Conservation (phyloP, 2,329 filamentous ascomycete genomes). For the Mycosphaerella sp. region DNA sequence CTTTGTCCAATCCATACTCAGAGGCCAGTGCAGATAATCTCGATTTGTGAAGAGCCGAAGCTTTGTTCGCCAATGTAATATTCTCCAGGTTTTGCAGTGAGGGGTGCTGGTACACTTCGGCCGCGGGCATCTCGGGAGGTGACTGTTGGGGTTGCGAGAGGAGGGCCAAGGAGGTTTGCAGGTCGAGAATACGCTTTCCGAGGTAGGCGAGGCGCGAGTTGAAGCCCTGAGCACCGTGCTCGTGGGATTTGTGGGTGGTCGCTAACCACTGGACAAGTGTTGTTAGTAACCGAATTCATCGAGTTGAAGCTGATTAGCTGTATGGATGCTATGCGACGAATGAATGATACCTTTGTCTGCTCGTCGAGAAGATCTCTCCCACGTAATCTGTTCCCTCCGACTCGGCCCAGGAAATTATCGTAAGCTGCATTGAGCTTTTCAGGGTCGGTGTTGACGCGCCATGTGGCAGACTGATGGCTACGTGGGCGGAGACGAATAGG, state of each 20-base stretch:
- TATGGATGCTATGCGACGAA: background rate
- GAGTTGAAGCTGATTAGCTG: background rate
- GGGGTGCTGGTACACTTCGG: constrained; percentile 55
- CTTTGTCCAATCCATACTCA: constrained; percentile 62
- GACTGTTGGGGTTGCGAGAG: constrained; percentile 40
- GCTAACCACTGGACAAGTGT: constrained; percentile 62
- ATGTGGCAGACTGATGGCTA: constrained; percentile 50
- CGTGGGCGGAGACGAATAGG: constrained; percentile 51
- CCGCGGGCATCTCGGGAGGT: constrained; percentile 10
- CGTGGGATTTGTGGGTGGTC: constrained; percentile 96
- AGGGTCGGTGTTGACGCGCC: constrained; percentile 69
- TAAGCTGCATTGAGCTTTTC: constrained; percentile 71
- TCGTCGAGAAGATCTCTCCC: constrained; percentile 74
- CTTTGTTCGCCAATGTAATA: constrained; percentile 56
- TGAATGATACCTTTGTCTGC: constrained; percentile 60
- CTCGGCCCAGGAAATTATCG: constrained; percentile 61
- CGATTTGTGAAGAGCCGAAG: constrained; percentile 55
- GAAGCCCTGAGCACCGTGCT: constrained; percentile 87
- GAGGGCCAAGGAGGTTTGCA: constrained; percentile 59
- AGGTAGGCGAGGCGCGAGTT: constrained; percentile 89
- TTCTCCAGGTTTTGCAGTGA: constrained; percentile 68
- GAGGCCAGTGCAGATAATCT: constrained; percentile 63
- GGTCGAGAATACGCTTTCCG: constrained; percentile 58
- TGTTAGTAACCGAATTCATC: background rate
- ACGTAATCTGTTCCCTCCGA: constrained; percentile 24